Evolutionary conservation across 2,329 filamentous ascomycete genomes (phyloP), one percentile per base, ranked within the genome.

Genomic region (Diplodia seriata): DNA sequence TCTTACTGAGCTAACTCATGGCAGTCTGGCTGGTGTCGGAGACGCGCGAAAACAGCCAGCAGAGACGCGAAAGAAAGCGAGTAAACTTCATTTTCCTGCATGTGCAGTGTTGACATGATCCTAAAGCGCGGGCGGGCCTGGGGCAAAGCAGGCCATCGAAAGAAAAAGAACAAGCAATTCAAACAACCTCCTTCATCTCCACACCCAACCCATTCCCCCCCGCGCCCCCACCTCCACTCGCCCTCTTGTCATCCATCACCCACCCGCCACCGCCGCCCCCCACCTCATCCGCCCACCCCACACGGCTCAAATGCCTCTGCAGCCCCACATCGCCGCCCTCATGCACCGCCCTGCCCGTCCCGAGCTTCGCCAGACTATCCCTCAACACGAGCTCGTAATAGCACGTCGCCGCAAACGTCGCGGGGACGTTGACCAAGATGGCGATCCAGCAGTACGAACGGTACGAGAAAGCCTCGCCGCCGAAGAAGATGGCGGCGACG

Each of bases 401-500:
- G 0, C 74, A 78, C 0, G 84, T 86, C 0, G 84, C 85, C 67
- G 86, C 84, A 1, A 88, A 72, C 3, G 85, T 87, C 0, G 85
- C 85, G 0, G 85, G 86, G 3, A 88, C 76, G 70, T 87, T 87
- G 69, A 86, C 84, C 7, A 88, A 75, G 49, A 88, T 83, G 1
- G 81, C 77, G 57, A 88, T 87, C 75, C 85, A 85, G 3, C 81
- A 76, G 71, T 87, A 87, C 31, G 75, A 75, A 47, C 81, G 71
- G 75, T 79, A 81, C 11, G 75, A 76, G 71, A 86, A 86, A 3
- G 81, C 83, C 69, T 85, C 83, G 12, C 78, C 72, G 59, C 85
- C 84, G 70, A 81, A 86, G 76, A 87, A 87, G 69, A 87, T 87
- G 18, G 85, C 84, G 6, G 84, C 85, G 0, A 88, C 86, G 31